Conservation (phyloP, 495 filamentous ascomycete genomes). For the Penicillium robsamsonii region DNA sequence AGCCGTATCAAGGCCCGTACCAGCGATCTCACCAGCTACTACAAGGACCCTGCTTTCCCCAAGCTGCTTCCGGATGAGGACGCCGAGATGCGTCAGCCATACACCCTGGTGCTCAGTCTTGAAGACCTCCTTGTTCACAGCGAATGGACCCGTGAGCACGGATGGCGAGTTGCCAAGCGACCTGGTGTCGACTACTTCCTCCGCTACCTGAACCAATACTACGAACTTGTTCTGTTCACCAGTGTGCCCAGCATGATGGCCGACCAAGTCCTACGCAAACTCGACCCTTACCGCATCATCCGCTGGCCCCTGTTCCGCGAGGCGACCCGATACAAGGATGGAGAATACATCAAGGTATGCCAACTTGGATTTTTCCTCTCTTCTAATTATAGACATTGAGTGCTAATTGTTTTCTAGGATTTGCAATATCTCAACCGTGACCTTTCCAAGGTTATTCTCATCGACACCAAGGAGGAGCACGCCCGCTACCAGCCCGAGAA, state of each 20-base stretch:
- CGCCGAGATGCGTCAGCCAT: constrained; percentile 77
- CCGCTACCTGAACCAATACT: constrained; percentile 93
- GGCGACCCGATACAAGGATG: constrained; percentile 90
- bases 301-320: constrained; percentile 94
- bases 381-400: neutral
- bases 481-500: constrained; percentile 87
- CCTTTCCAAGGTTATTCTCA: constrained; percentile 86
- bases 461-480: constrained; percentile 81
- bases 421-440: constrained; percentile 94
- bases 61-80: constrained; percentile 90
- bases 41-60: constrained; percentile 92
- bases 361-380: neutral
- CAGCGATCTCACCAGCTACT: constrained; percentile 75
- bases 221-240: constrained; percentile 95
- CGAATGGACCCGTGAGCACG: constrained; percentile 89
- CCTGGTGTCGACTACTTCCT: constrained; percentile 97
- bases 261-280: constrained; percentile 84
- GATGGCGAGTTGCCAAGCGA: constrained; percentile 93
- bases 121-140: constrained; percentile 93
- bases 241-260: constrained; percentile 75
- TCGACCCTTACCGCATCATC: constrained; percentile 95
- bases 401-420: constrained; percentile 55
- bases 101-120: constrained; percentile 86
- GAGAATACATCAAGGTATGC: constrained; percentile 91
- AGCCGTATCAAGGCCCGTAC: constrained; percentile 72